Conservation (phyloP, 2,329 filamentous ascomycete genomes). For the Alternaria dauci region DNA sequence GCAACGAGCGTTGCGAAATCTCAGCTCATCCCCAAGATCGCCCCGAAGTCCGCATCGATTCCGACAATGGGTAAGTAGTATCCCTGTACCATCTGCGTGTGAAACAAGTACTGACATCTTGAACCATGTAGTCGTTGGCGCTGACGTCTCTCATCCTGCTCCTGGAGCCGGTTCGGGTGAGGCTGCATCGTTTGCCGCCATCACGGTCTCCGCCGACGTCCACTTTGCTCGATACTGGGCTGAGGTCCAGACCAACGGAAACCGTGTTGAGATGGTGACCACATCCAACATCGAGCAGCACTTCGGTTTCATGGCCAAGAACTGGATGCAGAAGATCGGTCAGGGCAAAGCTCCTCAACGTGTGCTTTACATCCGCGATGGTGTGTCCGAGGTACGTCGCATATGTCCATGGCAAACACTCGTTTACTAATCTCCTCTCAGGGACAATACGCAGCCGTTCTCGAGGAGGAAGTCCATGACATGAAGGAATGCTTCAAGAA, state of each 20-base stretch:
- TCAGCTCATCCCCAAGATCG: slow-evolving; percentile 43
- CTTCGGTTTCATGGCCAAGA: slow-evolving; percentile 68
- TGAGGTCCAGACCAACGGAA: slow-evolving; percentile 82
- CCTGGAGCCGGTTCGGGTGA: slow-evolving; percentile 59
- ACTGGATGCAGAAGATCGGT: slow-evolving; percentile 69
- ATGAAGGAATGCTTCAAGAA: slow-evolving; percentile 70
- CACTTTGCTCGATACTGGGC: slow-evolving; percentile 78
- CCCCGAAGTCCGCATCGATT: slow-evolving; percentile 26
- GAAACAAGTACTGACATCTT: not conserved
- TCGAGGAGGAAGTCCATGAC: slow-evolving; percentile 77
- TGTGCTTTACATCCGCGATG: slow-evolving; percentile 92
- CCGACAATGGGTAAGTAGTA: slow-evolving; percentile 64
- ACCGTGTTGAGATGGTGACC: slow-evolving; percentile 79
- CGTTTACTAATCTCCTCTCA: not conserved
- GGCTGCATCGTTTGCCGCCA: slow-evolving; percentile 80
- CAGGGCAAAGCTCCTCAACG: slow-evolving; percentile 69
- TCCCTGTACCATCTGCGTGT: not conserved
- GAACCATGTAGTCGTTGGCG: slow-evolving; percentile 71
- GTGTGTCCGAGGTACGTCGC: slow-evolving; percentile 71
- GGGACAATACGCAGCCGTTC: slow-evolving; percentile 76
- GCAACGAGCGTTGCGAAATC: slow-evolving; percentile 67
- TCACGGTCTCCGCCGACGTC: slow-evolving; percentile 82
- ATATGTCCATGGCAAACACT: not conserved
- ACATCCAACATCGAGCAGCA: slow-evolving; percentile 71
- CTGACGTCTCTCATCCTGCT: slow-evolving; percentile 86